phyloP scores from a whole-genome alignment of 2,329 filamentous ascomycete genomes.

The Dissoconium aciculare region DNA sequence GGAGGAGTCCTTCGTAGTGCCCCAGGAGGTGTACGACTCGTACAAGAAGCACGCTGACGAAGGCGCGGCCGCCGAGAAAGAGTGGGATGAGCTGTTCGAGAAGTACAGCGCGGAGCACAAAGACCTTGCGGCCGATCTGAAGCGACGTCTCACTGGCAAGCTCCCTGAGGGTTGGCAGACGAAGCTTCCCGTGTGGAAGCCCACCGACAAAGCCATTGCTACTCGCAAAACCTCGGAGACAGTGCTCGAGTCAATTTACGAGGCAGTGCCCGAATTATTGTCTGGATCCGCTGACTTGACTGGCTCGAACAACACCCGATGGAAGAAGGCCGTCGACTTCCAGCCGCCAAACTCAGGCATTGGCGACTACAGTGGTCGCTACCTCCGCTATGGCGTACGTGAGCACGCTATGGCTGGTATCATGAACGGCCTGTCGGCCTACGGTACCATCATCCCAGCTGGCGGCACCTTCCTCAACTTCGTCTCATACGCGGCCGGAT shows the following conservation, averaged over 20 bases:
- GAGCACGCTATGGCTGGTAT: slow-evolving; percentile 87
- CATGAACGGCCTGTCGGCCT: slow-evolving; percentile 89
- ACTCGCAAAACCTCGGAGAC: slow-evolving; percentile 94
- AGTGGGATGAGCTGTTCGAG: slow-evolving; percentile 88
- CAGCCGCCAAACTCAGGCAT: slow-evolving; percentile 76
- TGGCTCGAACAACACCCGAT: slow-evolving; percentile 95
- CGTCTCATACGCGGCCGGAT: slow-evolving; percentile 90
- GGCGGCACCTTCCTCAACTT: slow-evolving; percentile 98
- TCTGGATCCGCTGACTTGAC: slow-evolving; percentile 97
- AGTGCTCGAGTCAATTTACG: slow-evolving; percentile 77
- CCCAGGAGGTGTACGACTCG: slow-evolving; percentile 83
- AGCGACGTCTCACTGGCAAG: slow-evolving; percentile 63
- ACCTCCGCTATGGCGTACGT: slow-evolving; percentile 82
- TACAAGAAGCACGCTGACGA: slow-evolving; percentile 74
- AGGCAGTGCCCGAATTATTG: slow-evolving; percentile 71
- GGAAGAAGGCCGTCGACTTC: slow-evolving; percentile 96
- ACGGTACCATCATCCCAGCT: slow-evolving; percentile 88
- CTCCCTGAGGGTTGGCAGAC: slow-evolving; percentile 97
- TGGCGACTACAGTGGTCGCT: slow-evolving; percentile 80
- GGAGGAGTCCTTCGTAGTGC: slow-evolving; percentile 79
- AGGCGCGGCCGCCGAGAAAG: slow-evolving; percentile 76
- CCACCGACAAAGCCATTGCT: slow-evolving; percentile 68
- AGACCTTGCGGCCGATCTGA: slow-evolving; percentile 64
- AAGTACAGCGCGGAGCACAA: slow-evolving; percentile 72
- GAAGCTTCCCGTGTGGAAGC: slow-evolving; percentile 77